Evolutionary conservation across 1,284 basidiomycete species (phyloP).

Genomic region (Ustilago cynodontis): DNA sequence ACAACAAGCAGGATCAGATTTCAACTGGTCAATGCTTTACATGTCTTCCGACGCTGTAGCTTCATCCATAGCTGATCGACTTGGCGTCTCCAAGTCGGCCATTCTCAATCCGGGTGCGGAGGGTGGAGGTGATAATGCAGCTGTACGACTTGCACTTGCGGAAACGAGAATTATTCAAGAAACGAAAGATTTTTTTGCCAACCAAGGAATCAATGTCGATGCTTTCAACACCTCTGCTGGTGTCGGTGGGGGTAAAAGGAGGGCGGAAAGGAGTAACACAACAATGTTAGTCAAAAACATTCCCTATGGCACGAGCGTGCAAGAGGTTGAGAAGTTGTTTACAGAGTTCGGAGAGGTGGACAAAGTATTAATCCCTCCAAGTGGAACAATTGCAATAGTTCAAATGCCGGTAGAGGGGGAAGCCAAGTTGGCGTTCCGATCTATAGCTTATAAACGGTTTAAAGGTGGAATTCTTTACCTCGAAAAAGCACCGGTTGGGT

Average conservation of each 20-base stretch:
- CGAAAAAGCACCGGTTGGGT: conserved; percentile 86
- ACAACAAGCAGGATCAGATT: conserved; percentile 81
- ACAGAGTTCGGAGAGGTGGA: conserved; percentile 81
- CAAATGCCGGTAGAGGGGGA: conserved; percentile 78
- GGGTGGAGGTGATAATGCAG: conserved; percentile 69
- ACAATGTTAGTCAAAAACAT: conserved; percentile 96
- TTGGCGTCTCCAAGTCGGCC: conserved; percentile 85
- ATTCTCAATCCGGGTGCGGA: conserved; percentile 76
- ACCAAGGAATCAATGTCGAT: conserved; percentile 73
- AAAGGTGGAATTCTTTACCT: conserved; percentile 91
- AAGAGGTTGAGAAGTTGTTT: conserved; percentile 84
- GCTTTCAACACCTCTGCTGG: too few species aligned
- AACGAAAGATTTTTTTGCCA: conserved; percentile 83
- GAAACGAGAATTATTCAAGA: conserved; percentile 96
- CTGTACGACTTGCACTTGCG: conserved; percentile 93
- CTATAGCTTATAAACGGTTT: conserved; percentile 86
- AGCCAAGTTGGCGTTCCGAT: conserved; percentile 76
- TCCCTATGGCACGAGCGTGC: conserved; percentile 85
- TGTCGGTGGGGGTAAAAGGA: conserved; percentile 32
- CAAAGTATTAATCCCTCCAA: conserved; percentile 86
- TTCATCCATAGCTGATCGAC: conserved; percentile 82
- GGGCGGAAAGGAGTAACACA: conserved; percentile 73
- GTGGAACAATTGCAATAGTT: conserved; percentile 92
- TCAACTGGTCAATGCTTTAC: conserved; percentile 96
- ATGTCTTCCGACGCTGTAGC: conserved; percentile 96